These are phyloP conservation scores for Boletus reticuloceps DNA, from an alignment of 768 basidiomycete genomes.

Conservation along the genomic window DNA sequence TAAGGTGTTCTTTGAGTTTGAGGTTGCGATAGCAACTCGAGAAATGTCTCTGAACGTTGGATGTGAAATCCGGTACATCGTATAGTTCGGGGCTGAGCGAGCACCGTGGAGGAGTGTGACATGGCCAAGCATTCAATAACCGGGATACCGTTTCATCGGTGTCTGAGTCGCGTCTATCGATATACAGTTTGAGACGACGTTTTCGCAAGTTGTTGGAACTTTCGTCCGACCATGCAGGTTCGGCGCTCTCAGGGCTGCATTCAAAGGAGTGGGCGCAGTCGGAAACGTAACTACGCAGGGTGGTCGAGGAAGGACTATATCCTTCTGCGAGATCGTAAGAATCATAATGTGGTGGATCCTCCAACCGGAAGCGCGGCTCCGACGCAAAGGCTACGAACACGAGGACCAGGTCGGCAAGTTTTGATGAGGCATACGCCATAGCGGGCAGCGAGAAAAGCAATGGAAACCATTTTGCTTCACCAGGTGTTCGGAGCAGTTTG, in stretches of 20 bases:
- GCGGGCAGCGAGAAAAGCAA: conserved; percentile 33
- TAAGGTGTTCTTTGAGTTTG: background rate
- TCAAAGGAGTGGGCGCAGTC: background rate
- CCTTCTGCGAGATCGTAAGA: conserved; percentile 8
- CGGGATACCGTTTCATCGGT: background rate
- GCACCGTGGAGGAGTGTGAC: background rate
- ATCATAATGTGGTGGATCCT: conserved; percentile 13
- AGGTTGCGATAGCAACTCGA: conserved; percentile 12
- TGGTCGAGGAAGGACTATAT: background rate
- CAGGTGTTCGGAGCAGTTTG: too few relatives aligned
- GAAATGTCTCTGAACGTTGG: conserved; percentile 1
- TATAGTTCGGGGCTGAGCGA: conserved; percentile 1
- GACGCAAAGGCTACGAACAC: conserved; percentile 31
- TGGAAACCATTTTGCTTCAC: conserved; percentile 15
- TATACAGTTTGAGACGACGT: conserved; percentile 3
- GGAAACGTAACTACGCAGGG: background rate
- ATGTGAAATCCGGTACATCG: background rate
- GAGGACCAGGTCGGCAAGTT: conserved; percentile 14
- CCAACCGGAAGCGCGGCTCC: background rate
- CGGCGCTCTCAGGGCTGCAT: conserved; percentile 4
- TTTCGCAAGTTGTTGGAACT: background rate
- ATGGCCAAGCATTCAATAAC: conserved; percentile 13
- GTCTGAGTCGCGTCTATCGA: background rate
- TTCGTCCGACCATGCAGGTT: background rate
- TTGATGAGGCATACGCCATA: conserved; percentile 21